Percentiles rank a stretch among this genome's conserved stretches.
These are phyloP conservation scores for Parathielavia hyrcaniae DNA, from an alignment of 495 filamentous ascomycete species.

Conservation along the genomic window DNA sequence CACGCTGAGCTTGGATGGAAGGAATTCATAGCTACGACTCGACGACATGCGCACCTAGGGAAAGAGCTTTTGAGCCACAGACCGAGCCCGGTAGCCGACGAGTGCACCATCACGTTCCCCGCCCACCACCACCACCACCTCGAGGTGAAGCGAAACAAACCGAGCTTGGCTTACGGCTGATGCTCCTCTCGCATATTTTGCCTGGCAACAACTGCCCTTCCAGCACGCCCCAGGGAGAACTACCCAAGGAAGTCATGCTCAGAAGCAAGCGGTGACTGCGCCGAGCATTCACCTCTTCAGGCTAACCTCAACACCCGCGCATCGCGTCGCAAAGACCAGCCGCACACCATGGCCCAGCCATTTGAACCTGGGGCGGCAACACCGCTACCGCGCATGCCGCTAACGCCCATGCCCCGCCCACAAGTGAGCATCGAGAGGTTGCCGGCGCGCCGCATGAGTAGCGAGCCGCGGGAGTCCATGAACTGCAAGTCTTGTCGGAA, in stretches of 20 bases:
- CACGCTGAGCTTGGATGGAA: not conserved
- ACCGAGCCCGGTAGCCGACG: not conserved
- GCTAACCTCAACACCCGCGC: not conserved
- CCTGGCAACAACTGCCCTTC: not conserved
- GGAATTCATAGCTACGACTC: not conserved
- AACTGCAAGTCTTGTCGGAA: slow-evolving; percentile 92
- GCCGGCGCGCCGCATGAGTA: slow-evolving; percentile 62
- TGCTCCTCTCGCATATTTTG: not conserved
- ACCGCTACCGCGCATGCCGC: slow-evolving; percentile 31
- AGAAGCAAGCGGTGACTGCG: slow-evolving; percentile 6
- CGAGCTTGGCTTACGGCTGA: not conserved
- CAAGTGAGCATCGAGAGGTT: slow-evolving; percentile 82
- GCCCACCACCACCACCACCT: not conserved
- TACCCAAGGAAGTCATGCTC: slow-evolving; percentile 14
- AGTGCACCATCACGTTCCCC: not conserved
- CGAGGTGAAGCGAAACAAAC: not conserved
- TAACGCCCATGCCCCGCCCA: slow-evolving; percentile 58
- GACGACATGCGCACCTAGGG: not conserved
- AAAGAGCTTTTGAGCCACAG: not conserved
- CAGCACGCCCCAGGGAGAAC: not conserved
- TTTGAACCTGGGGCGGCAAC: slow-evolving; percentile 29
- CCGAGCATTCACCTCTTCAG: slow-evolving; percentile 1
- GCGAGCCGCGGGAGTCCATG: slow-evolving; percentile 80
- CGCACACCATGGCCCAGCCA: slow-evolving; percentile 24
- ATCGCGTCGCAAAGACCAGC: not conserved